phyloP scores from a whole-genome alignment of 768 basidiomycete genomes.

The Suillus decipiens region DNA sequence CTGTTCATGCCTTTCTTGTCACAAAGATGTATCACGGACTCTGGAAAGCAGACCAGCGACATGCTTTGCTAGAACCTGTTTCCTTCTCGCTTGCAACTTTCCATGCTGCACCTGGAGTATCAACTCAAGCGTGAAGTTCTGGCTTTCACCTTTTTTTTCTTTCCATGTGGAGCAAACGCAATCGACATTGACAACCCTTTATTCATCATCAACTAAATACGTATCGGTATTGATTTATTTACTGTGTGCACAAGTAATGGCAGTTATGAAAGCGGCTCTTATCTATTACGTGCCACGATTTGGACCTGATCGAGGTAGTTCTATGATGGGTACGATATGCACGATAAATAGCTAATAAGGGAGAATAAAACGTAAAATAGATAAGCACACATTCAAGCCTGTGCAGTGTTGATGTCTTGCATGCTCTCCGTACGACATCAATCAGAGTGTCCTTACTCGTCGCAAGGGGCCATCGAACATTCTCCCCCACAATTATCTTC shows the following conservation, averaged over 20 bases:
- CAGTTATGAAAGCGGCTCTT: neutral
- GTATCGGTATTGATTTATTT: neutral
- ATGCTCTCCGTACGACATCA: too few relatives aligned
- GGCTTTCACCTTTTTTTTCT: neutral
- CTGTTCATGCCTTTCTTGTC: constrained; percentile 6
- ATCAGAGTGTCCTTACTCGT: too few relatives aligned
- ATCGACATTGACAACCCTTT: neutral
- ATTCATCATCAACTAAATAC: neutral
- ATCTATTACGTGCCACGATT: neutral
- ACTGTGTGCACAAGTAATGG: neutral
- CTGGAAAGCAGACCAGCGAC: neutral
- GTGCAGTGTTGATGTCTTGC: too few relatives aligned
- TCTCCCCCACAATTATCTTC: too few relatives aligned
- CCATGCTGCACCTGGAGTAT: neutral
- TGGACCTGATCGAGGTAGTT: neutral
- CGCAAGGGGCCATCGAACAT: too few relatives aligned
- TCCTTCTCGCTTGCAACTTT: constrained; percentile 1
- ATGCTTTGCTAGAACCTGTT: neutral
- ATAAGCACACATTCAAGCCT: neutral
- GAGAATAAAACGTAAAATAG: neutral
- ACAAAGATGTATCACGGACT: constrained; percentile 6
- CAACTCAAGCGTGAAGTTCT: neutral
- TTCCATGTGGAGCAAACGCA: neutral
- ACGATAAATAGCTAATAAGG: neutral
- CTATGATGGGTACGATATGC: neutral